Evolutionary conservation across 805 yeast species (phyloP), one percentile per base, ranked within the genome.

Genomic region (Nakazawaea ambrosiae): DNA sequence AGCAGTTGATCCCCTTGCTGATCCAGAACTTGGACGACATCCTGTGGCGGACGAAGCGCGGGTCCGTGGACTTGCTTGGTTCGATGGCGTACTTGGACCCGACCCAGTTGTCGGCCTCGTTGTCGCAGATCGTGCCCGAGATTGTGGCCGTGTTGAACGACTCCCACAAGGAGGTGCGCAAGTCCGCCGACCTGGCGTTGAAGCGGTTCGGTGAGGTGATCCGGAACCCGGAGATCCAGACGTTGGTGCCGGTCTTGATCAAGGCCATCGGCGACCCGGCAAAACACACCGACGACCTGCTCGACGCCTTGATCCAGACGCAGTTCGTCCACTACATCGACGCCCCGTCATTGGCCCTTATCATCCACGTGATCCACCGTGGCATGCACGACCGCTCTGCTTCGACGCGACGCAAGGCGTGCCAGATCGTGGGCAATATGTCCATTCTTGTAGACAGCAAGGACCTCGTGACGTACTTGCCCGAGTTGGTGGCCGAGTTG

Each of bases 341-440:
- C 62, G 96, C 97, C 16, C 97, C 99, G 3, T 90, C 97, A 1
- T 68, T 92, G 51, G 98, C 99, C 0, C 70, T 92, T 50, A 87
- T 92, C 39, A 86, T 89, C 44, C 96, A 89, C 54, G 96, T 92
- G 36, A 81, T 92, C 33, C 92, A 87, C 55, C 77, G 98, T 58
- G 99, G 97, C 63, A 78, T 92, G 84, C 77, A 74, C 36, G 97
- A 90, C 48, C 70, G 98, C 52, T 83, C 95, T n/a, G 97, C 97
- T 0, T 69, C 78, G 30, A 85, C 92, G 4, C 92, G 90, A 66
- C 77, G 84, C 57, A 87, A 87, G 58, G 90, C 97, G 0, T 89
- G 97, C 59, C 97, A 92, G 61, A 90, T 92, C 66, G 97, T 92
- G 22, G 99, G 99, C 45, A 92, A 92, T 54, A 92, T 92, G 97